Evolutionary conservation across 352 stramenopile species (phyloP).

Genomic region (Pythium sp.): DNA sequence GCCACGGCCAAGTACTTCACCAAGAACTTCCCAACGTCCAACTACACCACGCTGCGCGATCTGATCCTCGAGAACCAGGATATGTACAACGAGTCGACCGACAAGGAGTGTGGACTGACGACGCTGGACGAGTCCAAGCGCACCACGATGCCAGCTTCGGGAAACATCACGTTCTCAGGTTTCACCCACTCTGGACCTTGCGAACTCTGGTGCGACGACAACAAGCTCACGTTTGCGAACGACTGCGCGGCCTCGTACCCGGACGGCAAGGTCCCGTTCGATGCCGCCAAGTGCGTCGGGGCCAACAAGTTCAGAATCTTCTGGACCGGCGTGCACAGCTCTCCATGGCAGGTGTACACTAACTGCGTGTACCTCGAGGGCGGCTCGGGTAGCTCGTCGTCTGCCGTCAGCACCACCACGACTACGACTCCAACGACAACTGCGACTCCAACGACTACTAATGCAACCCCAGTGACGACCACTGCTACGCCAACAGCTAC

Average conservation of each 20-base stretch:
- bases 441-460: background rate
- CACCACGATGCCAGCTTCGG: slow-evolving; percentile 29
- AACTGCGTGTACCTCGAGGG: slow-evolving; percentile 48
- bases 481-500: background rate
- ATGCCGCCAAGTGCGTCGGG: slow-evolving; percentile 36
- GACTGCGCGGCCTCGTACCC: slow-evolving; percentile 48
- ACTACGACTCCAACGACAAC: slow-evolving; percentile 7
- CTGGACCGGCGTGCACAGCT: slow-evolving; percentile 47
- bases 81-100: background rate
- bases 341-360: slow-evolving; percentile 52
- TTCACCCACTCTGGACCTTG: slow-evolving; percentile 63
- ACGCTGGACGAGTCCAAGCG: slow-evolving; percentile 31
- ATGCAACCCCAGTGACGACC: background rate
- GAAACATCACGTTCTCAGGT: slow-evolving; percentile 39
- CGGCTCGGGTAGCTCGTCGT: slow-evolving; percentile 15
- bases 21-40: slow-evolving; percentile 27
- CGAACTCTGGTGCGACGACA: slow-evolving; percentile 61
- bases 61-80: slow-evolving; percentile 25
- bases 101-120: slow-evolving; percentile 22
- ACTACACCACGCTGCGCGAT: slow-evolving; percentile 25
- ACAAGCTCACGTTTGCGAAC: slow-evolving; percentile 42
- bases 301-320: slow-evolving; percentile 47
- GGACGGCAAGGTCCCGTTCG: slow-evolving; percentile 36
- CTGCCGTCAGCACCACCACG: slow-evolving; percentile 1
- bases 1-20: slow-evolving; percentile 27